Conservation (phyloP, 1,284 basidiomycete genomes). For the Fomitopsis pinicola region DNA sequence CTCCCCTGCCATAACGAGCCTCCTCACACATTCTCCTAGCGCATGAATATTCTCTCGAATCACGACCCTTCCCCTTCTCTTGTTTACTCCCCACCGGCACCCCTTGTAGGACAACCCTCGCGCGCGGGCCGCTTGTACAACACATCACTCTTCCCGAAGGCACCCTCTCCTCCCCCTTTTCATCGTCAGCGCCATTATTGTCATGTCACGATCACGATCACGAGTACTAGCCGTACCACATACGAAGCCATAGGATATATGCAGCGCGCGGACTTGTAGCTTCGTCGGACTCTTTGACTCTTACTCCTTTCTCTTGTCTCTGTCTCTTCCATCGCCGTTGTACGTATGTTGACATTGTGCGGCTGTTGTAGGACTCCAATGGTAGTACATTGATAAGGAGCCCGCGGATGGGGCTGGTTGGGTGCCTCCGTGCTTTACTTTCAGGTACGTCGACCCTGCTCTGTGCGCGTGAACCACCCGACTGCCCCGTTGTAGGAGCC, state of each 20-base stretch:
- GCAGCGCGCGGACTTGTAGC: conserved; percentile 5
- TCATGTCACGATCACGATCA: neutral
- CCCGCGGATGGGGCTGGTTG: no score
- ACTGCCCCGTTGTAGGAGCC: no score
- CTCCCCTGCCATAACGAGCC: no score
- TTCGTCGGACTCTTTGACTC: neutral
- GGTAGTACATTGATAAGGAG: no score
- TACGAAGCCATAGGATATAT: neutral
- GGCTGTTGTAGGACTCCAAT: no score
- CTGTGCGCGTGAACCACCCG: no score
- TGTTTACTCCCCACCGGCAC: neutral
- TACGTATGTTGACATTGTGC: no score
- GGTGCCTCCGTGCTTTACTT: no score
- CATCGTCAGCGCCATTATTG: neutral
- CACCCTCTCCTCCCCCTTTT: neutral
- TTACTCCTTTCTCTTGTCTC: no score
- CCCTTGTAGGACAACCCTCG: neutral
- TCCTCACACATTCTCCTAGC: neutral
- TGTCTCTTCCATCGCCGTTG: no score
- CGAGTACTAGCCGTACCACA: neutral
- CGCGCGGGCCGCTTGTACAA: neutral
- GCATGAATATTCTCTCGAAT: neutral
- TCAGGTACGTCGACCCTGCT: no score
- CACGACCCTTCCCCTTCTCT: neutral
- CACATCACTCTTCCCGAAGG: neutral